Conservation (phyloP, 306 rosid genomes). For the Astragalus glycyphyllos region DNA sequence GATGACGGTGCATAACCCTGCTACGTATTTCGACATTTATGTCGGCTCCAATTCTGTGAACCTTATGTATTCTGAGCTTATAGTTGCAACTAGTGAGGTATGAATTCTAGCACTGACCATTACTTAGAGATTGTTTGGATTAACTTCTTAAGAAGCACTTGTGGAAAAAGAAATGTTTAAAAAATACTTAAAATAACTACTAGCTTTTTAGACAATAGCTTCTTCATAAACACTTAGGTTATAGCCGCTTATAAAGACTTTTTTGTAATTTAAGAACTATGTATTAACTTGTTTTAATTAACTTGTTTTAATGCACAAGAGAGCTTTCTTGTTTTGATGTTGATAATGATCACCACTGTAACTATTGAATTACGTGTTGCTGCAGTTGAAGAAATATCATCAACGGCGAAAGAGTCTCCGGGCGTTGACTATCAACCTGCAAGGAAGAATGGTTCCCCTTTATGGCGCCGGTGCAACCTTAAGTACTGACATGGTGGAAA, state of each 20-base stretch:
- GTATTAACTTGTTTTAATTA: too few species aligned
- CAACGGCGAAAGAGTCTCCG: conserved; percentile 66
- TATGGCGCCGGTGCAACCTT: conserved; percentile 81
- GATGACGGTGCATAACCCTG: conserved; percentile 77
- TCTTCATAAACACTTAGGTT: not conserved
- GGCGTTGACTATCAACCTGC: conserved; percentile 55
- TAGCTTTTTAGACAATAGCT: not conserved
- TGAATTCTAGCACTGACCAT: conserved; percentile 30
- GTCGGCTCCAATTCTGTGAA: conserved; percentile 65
- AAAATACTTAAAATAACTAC: not conserved
- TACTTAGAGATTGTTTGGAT: not conserved
- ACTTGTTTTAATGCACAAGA: not conserved
- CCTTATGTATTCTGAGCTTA: conserved; percentile 76
- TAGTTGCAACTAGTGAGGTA: conserved; percentile 85
- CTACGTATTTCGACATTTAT: conserved; percentile 78
- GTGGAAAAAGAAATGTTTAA: not conserved
- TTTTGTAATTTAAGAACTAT: too few species aligned
- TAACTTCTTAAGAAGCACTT: not conserved
- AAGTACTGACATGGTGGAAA: conserved; percentile 41
- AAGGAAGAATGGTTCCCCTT: conserved; percentile 74
- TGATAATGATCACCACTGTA: conserved; percentile 6
- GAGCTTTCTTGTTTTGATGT: not conserved
- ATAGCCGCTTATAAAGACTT: not conserved
- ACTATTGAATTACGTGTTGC: not conserved
- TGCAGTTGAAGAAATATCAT: conserved; percentile 76